Evolutionary conservation across 768 basidiomycete genomes (phyloP).

Genomic region (Baorangia bicolor): DNA sequence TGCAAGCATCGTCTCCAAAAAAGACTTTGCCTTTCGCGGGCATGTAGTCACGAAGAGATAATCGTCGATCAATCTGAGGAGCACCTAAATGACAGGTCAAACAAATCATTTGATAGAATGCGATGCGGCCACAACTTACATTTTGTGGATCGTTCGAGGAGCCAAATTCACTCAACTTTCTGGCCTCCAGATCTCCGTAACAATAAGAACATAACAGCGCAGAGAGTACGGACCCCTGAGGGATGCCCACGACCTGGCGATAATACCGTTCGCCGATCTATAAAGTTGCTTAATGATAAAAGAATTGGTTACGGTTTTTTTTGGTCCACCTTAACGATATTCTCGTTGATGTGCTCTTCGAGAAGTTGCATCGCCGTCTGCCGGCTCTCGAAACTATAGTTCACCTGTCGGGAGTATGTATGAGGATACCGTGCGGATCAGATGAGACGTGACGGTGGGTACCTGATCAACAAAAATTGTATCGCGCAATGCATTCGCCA

Average conservation of each 20-base stretch:
- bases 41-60: conserved; percentile 86
- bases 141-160: conserved; percentile 58
- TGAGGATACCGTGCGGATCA: neutral
- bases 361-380: conserved; percentile 69
- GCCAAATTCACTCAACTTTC: conserved; percentile 36
- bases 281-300: neutral
- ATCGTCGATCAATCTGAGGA: conserved; percentile 91
- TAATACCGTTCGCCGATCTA: conserved; percentile 83
- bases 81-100: conserved; percentile 44
- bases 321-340: conserved; percentile 76
- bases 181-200: conserved; percentile 86
- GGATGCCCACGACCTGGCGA: conserved; percentile 91
- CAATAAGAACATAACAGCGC: conserved; percentile 91
- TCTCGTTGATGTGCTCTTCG: conserved; percentile 87
- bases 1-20: conserved; percentile 72
- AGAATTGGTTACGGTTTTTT: neutral
- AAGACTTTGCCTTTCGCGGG: conserved; percentile 55
- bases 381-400: conserved; percentile 50
- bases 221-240: conserved; percentile 97
- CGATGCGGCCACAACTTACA: conserved; percentile 43
- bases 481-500: conserved; percentile 66
- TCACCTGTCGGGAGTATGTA: conserved; percentile 38
- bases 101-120: neutral
- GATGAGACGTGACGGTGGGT: neutral
- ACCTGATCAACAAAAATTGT: conserved; percentile 89